Percentiles rank a stretch among this genome's conserved stretches.
Evolutionary conservation across 73 alveolate genomes (phyloP).

Genomic region (Vitrella brassicaformis): DNA sequence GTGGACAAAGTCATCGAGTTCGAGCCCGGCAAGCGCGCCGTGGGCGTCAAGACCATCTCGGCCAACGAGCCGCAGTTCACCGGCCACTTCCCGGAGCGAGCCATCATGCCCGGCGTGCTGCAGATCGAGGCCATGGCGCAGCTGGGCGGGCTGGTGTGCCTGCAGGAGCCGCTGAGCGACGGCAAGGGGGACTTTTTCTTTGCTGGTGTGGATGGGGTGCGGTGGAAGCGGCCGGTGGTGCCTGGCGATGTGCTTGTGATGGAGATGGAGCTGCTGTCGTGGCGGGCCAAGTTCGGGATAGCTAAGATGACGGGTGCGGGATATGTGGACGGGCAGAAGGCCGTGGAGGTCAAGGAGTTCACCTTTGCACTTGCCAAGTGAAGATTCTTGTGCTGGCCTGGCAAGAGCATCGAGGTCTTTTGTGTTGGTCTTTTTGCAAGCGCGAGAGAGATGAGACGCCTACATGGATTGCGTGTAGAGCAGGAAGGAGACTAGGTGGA

Average conservation of each 20-base stretch:
- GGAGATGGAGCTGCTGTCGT: constrained; percentile 29
- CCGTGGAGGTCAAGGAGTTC: constrained; percentile 24
- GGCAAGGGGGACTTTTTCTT: constrained; percentile 9
- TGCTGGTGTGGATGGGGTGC: constrained; percentile 29
- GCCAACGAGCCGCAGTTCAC: constrained; percentile 43
- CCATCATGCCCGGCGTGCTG: constrained; percentile 38
- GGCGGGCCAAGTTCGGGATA: constrained; percentile 18
- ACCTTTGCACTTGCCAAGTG: constrained; percentile 2
- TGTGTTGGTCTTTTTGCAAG: too few species aligned
- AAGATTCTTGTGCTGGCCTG: too few species aligned
- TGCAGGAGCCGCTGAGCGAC: constrained; percentile 3
- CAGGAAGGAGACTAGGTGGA: too few species aligned
- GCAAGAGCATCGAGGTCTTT: too few species aligned
- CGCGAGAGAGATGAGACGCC: too few species aligned
- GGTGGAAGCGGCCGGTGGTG: constrained; percentile 16
- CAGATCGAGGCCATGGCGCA: constrained; percentile 38
- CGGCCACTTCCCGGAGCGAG: constrained; percentile 30
- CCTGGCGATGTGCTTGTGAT: constrained; percentile 31
- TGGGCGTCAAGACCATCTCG: constrained; percentile 23
- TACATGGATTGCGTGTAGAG: too few species aligned
- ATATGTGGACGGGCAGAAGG: constrained; percentile 25
- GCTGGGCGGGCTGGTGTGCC: constrained; percentile 33
- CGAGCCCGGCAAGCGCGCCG: constrained; percentile 25
- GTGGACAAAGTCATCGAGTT: constrained; percentile 39
- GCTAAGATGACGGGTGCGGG: constrained; percentile 27